Evolutionary conservation across 805 yeast genomes (phyloP).

Genomic region (Metschnikowia shivogae): DNA sequence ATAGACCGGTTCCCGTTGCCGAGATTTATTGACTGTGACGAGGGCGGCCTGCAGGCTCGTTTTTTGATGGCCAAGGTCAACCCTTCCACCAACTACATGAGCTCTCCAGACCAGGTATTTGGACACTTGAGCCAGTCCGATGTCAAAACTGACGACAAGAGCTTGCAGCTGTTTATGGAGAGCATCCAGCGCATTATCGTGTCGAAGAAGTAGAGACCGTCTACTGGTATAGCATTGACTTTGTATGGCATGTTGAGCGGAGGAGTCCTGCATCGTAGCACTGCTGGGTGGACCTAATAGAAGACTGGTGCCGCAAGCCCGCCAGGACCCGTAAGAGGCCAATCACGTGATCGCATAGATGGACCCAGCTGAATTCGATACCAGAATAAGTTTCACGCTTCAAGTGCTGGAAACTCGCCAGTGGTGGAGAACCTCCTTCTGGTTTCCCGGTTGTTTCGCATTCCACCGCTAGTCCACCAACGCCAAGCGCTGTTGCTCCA

Average conservation of each 20-base stretch:
- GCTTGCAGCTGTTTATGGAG: conserved; percentile 54
- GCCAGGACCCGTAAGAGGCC: no score
- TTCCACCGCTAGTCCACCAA: conserved; percentile 25
- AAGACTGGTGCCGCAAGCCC: no score
- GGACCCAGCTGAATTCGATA: no score
- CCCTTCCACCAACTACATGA: conserved; percentile 55
- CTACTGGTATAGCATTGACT: background rate
- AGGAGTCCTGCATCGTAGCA: no score
- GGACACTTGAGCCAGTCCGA: conserved; percentile 24
- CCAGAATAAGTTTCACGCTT: no score
- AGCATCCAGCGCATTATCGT: conserved; percentile 42
- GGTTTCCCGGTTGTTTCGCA: no score
- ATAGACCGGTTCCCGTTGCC: conserved; percentile 70
- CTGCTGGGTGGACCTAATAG: no score
- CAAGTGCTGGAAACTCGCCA: no score
- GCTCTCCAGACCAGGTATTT: conserved; percentile 32
- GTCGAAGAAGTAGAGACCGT: conserved; percentile 7
- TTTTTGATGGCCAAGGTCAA: conserved; percentile 65
- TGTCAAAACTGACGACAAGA: conserved; percentile 57
- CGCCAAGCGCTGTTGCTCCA: conserved; percentile 41
- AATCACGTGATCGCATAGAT: no score
- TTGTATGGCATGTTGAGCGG: no score
- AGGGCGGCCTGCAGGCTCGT: conserved; percentile 74
- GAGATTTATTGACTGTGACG: conserved; percentile 67
- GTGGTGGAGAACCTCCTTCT: no score